Percentiles rank a stretch among this genome's conserved stretches.
Conservation (phyloP, 129 eudicot species). For the Solidago caesia region DNA sequence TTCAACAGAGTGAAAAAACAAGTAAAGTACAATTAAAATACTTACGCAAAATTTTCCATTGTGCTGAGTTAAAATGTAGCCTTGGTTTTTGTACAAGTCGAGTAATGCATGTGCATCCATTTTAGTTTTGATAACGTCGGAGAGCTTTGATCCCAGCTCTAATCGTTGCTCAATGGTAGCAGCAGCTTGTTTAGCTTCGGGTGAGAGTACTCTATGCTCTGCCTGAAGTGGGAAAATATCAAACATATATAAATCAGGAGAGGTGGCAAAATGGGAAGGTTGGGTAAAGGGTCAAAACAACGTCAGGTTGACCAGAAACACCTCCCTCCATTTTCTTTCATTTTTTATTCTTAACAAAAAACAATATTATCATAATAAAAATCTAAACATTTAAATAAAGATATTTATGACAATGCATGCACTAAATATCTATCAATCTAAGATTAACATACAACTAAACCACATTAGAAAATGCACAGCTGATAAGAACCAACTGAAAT, state of each 20-base stretch:
- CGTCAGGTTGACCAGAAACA: not conserved
- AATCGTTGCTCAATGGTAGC: constrained; percentile 63
- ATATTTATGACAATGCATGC: no score
- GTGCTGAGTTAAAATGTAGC: constrained; percentile 79
- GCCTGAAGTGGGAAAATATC: constrained; percentile 36
- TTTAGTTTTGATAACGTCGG: constrained; percentile 54
- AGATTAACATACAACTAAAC: not conserved
- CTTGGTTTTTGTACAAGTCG: constrained; percentile 65
- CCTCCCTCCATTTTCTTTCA: not conserved
- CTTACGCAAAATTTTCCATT: constrained; percentile 81
- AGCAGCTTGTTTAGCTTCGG: constrained; percentile 85
- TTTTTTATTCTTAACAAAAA: not conserved
- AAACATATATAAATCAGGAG: not conserved
- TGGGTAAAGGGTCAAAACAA: not conserved
- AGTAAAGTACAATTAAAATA: constrained; percentile 1
- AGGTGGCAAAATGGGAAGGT: not conserved
- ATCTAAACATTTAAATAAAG: not conserved
- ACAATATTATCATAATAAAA: not conserved
- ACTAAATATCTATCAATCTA: not conserved
- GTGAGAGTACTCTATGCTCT: constrained; percentile 51
- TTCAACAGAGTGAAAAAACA: not conserved
- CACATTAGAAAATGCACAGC: not conserved
- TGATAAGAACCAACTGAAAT: not conserved
- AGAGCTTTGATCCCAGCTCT: constrained; percentile 79
- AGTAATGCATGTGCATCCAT: constrained; percentile 68